Base-by-base conservation (phyloP, 345 rosid species). In the Mercurialis annua region DNA sequence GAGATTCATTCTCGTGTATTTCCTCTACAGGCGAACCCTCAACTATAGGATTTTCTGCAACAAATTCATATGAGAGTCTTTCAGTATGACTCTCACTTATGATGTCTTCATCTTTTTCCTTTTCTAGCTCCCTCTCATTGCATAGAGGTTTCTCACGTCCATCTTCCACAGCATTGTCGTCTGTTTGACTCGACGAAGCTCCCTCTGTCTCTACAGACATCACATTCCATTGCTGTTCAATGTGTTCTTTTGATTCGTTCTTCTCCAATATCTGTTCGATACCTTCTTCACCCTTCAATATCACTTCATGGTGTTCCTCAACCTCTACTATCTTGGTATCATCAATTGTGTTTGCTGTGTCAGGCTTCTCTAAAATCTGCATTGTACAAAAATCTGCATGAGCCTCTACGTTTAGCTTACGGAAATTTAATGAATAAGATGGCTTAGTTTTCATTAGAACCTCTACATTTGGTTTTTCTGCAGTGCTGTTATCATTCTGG, bases 381-480 rank as follows among this genome's bases (percentile, higher is more conserved):
- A 23, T 2, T 21, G 6, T 42, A 40, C 44, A 47, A 31, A 31
- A 40, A 40, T 40, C 4, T 40, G 40, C 44, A 40, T 9, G 10
- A 8, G 44, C 44, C 8, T 1, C 44, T 40, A 8, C 8, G 44
- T 10, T 40, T 40, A 4, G 38, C 27, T 6, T 24, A 33, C 21
- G 20, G 52, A 63, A 53, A 47, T 27, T 57, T 59, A 7, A 8
- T 3, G 4, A 40, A 3, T 40, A 40, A 40, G 44, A 40, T 40
- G 4, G 44, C 11, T 9, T 40, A 40, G 48, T 6, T 29, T 42
- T 62, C 49, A 18, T 21, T 36, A 63, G 46, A 48, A 72, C 76
- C 73, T 77, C 67, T 57, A 20, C 44, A 1, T 58, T 4, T 12
- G 66, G 51, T n/a, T 49, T 44, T 26, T 63, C 70, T 21, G 49